phyloP scores from a whole-genome alignment of 2,329 filamentous ascomycete genomes.

The Neocatenulostroma microsporum region DNA sequence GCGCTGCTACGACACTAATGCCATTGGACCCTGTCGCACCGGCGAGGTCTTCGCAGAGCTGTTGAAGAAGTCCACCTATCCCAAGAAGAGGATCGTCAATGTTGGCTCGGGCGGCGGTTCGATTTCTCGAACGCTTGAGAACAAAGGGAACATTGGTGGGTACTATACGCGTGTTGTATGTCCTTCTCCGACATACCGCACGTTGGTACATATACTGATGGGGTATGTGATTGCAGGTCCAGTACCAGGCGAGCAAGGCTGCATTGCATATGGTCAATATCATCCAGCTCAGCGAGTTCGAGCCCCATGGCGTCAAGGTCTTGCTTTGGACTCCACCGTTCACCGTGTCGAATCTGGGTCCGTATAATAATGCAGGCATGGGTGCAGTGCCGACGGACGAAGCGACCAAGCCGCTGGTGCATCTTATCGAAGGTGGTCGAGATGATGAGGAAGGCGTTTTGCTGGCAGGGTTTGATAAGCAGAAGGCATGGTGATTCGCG shows the following conservation, averaged over 20 bases:
- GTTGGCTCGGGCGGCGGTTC: slow-evolving; percentile 30
- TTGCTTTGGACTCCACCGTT: slow-evolving; percentile 35
- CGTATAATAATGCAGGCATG: slow-evolving; percentile 28
- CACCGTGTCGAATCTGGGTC: slow-evolving; percentile 28
- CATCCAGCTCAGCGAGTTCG: slow-evolving; percentile 23
- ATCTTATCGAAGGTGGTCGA: slow-evolving; percentile 30
- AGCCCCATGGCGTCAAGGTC: slow-evolving; percentile 27
- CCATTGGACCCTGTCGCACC: slow-evolving; percentile 17
- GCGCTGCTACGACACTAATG: slow-evolving; percentile 22
- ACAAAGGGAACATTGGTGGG: no score
- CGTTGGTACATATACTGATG: no score
- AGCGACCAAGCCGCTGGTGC: slow-evolving; percentile 28
- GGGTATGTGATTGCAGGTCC: no score
- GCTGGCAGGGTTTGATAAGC: no score
- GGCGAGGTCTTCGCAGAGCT: slow-evolving; percentile 22
- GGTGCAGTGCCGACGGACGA: slow-evolving; percentile 31
- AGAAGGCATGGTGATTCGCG: no score
- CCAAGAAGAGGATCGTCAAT: slow-evolving; percentile 27
- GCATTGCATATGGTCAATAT: slow-evolving; percentile 35
- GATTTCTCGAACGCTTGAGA: no score
- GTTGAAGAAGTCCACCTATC: slow-evolving; percentile 17
- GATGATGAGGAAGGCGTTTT: slow-evolving; percentile 29
- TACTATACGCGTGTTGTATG: no score
- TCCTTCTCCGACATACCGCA: no score
- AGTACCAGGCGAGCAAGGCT: slow-evolving; percentile 33